Percentiles rank a stretch among this genome's conserved stretches.
phyloP scores from a whole-genome alignment of 768 basidiomycete species.

The Pulveroboletus frians region DNA sequence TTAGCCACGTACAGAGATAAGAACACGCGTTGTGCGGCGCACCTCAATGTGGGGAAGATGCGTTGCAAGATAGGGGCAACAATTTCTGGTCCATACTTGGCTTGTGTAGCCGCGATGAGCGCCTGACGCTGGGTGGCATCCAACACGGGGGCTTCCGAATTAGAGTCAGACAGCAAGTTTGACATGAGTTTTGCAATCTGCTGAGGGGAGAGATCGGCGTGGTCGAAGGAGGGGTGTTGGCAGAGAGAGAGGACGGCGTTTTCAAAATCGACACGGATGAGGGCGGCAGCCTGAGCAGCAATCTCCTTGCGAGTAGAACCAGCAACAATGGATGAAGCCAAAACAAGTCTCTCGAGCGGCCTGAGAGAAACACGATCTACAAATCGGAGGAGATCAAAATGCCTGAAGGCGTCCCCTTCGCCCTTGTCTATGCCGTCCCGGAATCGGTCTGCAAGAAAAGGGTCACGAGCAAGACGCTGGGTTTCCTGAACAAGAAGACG shows the following conservation, averaged over 20 bases:
- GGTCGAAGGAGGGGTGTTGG: constrained; percentile 78
- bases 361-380: constrained; percentile 76
- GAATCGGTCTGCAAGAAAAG: constrained; percentile 85
- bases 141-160: constrained; percentile 64
- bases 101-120: constrained; percentile 67
- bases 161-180: constrained; percentile 69
- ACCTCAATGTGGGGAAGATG: constrained; percentile 75
- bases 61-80: constrained; percentile 69
- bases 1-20: constrained; percentile 11
- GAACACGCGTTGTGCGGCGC: constrained; percentile 18
- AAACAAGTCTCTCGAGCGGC: constrained; percentile 72
- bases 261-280: constrained; percentile 77
- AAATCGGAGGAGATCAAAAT: constrained; percentile 81
- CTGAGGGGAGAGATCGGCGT: constrained; percentile 66
- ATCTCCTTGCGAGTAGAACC: constrained; percentile 58
- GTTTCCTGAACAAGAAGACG: constrained; percentile 84
- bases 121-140: constrained; percentile 72
- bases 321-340: constrained; percentile 69
- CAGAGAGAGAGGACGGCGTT: constrained; percentile 70
- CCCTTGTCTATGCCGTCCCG: constrained; percentile 86
- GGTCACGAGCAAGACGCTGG: constrained; percentile 85
- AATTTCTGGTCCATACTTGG: constrained; percentile 76
- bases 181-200: constrained; percentile 77
- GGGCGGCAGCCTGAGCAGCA: constrained; percentile 50
- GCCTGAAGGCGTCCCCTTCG: constrained; percentile 76